These are phyloP conservation scores for Cercospora sesami DNA, from an alignment of 2,329 filamentous ascomycete species.

Conservation along the genomic window DNA sequence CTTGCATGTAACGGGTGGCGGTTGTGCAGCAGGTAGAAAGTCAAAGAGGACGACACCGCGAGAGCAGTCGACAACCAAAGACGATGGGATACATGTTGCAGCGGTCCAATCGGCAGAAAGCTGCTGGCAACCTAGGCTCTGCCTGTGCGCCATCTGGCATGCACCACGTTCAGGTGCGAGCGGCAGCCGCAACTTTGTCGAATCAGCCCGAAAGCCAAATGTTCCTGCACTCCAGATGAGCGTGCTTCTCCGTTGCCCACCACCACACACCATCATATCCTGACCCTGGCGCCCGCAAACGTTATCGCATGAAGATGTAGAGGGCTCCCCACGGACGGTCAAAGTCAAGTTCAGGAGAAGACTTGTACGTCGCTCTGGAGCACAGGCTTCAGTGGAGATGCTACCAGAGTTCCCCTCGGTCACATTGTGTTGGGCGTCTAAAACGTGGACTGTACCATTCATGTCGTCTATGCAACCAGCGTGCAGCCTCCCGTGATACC, in stretches of 20 bases:
- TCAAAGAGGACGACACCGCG: slow-evolving; percentile 2
- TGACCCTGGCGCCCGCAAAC: neutral
- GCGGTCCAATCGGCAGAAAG: slow-evolving; percentile 11
- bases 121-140: neutral
- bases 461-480: neutral
- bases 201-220: slow-evolving; percentile 10
- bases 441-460: neutral
- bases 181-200: slow-evolving; percentile 9
- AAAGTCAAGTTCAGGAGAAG: neutral
- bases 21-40: slow-evolving; percentile 7
- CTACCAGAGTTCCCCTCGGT: neutral
- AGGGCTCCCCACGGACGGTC: neutral
- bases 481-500: neutral
- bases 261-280: neutral
- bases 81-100: neutral
- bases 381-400: neutral
- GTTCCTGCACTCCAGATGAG: slow-evolving; percentile 5
- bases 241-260: neutral
- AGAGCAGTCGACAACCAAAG: neutral
- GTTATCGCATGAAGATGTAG: neutral
- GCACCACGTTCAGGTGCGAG: slow-evolving; percentile 12
- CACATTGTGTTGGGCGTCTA: neutral
- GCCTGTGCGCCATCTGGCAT: slow-evolving; percentile 10
- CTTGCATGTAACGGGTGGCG: neutral
- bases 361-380: neutral